phyloP scores from a whole-genome alignment of 768 basidiomycete genomes.

The Phaffia australis region DNA sequence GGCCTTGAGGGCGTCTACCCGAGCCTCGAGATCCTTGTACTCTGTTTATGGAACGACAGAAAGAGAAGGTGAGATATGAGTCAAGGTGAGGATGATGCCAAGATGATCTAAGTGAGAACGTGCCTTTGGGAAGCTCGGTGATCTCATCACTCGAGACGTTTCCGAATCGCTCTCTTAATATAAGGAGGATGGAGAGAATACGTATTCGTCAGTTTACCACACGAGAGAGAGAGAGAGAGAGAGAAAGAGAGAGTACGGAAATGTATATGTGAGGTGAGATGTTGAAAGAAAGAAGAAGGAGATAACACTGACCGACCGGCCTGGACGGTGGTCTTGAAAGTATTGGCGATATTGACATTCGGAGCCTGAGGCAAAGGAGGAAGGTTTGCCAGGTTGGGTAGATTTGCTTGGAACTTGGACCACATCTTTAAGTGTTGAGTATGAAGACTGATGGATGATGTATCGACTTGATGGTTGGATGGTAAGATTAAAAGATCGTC shows the following conservation, averaged over 20 bases:
- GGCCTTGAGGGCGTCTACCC: slow-evolving; percentile 78
- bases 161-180: slow-evolving; percentile 62
- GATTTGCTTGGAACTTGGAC: slow-evolving; percentile 16
- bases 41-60: slow-evolving; percentile 45
- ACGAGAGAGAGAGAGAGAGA: background rate
- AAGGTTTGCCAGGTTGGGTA: slow-evolving; percentile 7
- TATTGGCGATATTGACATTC: slow-evolving; percentile 37
- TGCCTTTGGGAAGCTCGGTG: slow-evolving; percentile 83
- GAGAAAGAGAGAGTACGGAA: background rate
- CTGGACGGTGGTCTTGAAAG: slow-evolving; percentile 70
- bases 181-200: background rate
- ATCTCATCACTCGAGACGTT: slow-evolving; percentile 84
- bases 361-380: slow-evolving; percentile 17
- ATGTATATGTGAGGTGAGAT: background rate
- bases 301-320: slow-evolving; percentile 47
- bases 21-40: slow-evolving; percentile 88
- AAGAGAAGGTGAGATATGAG: slow-evolving; percentile 3
- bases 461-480: too few species aligned
- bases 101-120: slow-evolving; percentile 23
- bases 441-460: too few species aligned
- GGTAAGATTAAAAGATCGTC: too few species aligned
- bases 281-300: background rate
- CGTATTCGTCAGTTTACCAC: background rate
- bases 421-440: slow-evolving; percentile 14
- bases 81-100: background rate